Base-by-base conservation (phyloP, 768 basidiomycete genomes). In the Rhodotorula diobovata region DNA sequence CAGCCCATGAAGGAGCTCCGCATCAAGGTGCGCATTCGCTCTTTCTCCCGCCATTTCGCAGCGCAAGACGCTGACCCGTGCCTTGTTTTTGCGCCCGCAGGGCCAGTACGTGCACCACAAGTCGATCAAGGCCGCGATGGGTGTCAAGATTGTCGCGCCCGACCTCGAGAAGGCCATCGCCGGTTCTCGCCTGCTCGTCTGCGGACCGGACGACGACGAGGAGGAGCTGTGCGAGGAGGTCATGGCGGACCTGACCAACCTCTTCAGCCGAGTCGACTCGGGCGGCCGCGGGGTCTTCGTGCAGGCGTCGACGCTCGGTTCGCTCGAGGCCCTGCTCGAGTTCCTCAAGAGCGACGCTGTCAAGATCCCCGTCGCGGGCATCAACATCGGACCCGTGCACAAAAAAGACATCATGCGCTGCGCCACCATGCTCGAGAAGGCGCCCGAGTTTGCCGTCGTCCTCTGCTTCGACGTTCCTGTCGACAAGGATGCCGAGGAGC, bases 121-220 rank as follows among this genome's bases (percentile, higher is more conserved):
- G 81, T 89, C 91, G 80, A 91, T 97, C 81, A 97, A 93, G 82
- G 96, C 95, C 6, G 93, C 96, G 12, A 84, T 96, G 61, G 95
- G 96, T 79, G 89, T 99, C 79, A 99, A 99, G 83, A 87, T 99
- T 70, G 86, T 89, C 54, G 96, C 92, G 0, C 89, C 95, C 2
- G 95, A 96, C 79, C 86, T 99, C 30, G 96, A 98, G 78, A 97
- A 97, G 80, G 94, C 96, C 21, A 95, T 98, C 71, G 95, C 95
- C 70, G 96, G 96, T 77, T 97, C 95, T 51, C 89, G 92, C 16
- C 83, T 99, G 61, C 86, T 98, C 60, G 91, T 98, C 41, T 86
- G 89, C 59, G 91, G 94, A 28, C 92, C 93, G 63, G 94, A 98
- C 76, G 94, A 98, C 75, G 94, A 98, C 74, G 95, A 97, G 78